Percentiles rank a stretch among this genome's conserved stretches.
phyloP scores from a whole-genome alignment of 176 grass and related monocot genomes.

The Echinochloa phyllopogon region DNA sequence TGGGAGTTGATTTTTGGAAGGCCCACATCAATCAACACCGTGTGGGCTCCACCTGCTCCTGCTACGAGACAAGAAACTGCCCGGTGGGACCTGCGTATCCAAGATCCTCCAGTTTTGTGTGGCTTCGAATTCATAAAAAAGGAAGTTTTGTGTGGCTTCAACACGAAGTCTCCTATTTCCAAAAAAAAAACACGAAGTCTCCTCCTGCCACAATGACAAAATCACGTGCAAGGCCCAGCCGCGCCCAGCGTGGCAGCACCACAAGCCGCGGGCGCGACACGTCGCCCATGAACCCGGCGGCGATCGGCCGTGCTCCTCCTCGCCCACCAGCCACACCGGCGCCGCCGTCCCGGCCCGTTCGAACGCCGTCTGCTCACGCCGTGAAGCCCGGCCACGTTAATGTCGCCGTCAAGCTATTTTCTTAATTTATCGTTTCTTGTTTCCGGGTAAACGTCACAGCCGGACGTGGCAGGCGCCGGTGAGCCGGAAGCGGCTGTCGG shows the following conservation, averaged over 20 bases:
- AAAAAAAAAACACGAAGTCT: too few species aligned
- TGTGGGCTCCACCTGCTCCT: neutral
- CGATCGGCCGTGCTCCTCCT: too few species aligned
- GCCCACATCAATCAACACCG: too few species aligned
- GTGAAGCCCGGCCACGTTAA: slow-evolving; percentile 1
- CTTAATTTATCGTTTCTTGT: neutral
- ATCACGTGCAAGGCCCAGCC: neutral
- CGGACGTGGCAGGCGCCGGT: neutral
- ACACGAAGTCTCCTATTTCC: neutral
- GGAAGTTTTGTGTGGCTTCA: too few species aligned
- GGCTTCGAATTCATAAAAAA: too few species aligned
- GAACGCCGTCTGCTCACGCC: neutral
- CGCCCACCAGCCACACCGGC: too few species aligned
- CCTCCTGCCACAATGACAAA: too few species aligned
- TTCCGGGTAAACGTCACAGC: neutral
- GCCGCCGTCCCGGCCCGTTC: neutral
- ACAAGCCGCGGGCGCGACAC: neutral
- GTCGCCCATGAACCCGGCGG: neutral
- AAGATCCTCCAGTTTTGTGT: neutral
- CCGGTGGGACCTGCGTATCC: neutral
- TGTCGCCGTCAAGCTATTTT: neutral
- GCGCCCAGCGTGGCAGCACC: neutral
- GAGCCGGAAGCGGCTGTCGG: neutral
- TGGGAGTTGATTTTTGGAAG: too few species aligned
- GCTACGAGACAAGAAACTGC: neutral